Evolutionary conservation across 2,329 filamentous ascomycete species (phyloP), one percentile per base, ranked within the genome.

Genomic region (Triangularia setosa): DNA sequence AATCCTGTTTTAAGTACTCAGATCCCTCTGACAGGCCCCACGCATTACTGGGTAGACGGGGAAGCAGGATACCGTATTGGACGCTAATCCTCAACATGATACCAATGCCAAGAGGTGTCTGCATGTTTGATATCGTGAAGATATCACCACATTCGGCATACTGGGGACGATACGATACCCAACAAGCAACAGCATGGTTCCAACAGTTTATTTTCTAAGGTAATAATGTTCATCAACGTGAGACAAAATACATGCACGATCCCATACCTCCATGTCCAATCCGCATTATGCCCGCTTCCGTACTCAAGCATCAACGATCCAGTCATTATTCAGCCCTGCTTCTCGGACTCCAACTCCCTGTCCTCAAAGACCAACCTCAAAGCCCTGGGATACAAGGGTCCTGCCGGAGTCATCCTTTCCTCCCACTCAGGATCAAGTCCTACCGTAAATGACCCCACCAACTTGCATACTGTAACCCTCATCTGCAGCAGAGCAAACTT

Each of bases 371-470:
- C 60, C 9, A 69, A 44, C 11, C 33, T 60, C 25, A 67, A 33
- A 1, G 52, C 60, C 1, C 67, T 62, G 8, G 67, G 67, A 21
- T 66, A 69, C 3, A 69, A 27, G 2, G 67, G 67, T 1, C 67
- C 67, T 21, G 67, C 67, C 44, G 65, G 65, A 11, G 67, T 68
- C 65, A 60, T 68, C 7, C 65, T 61, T n/a, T 67, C 65, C 8
- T 63, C 33, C 67, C 67, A 68, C 0, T 23, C 55, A 12, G 67
- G 65, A 44, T 68, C 67, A 14, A 68, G 53, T 12, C 7, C 16
- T 63, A 63, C 67, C 11, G 48, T 64, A 18, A 65, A 65, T 12
- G 53, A 44, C n/a, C 44, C 33, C 2, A 67, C 40, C 25, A 68
- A 57, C 1, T 57, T 21, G 12, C 61, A 62, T 23, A 68, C n/a